Percentiles rank a stretch among this genome's conserved stretches.
phyloP scores from a whole-genome alignment of 2,329 filamentous ascomycete genomes.

The Fusarium udum region DNA sequence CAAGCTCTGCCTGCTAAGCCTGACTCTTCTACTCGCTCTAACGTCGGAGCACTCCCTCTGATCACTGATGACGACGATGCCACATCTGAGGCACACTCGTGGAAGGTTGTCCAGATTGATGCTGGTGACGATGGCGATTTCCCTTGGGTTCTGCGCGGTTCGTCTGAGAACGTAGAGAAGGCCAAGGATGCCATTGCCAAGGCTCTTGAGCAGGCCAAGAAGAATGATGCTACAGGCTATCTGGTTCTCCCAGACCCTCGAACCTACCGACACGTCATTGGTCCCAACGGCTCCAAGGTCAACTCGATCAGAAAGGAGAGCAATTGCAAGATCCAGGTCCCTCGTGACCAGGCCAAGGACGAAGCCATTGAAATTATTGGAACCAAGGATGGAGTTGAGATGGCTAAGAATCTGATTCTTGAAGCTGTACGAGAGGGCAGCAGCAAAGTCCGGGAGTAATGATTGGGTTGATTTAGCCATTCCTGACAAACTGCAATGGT shows the following conservation, averaged over 20 bases:
- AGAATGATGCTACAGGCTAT: slow-evolving; percentile 81
- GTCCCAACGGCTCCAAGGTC: slow-evolving; percentile 87
- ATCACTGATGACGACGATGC: slow-evolving; percentile 86
- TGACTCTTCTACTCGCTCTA: slow-evolving; percentile 62
- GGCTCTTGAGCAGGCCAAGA: slow-evolving; percentile 76
- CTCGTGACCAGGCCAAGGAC: slow-evolving; percentile 75
- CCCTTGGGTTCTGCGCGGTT: slow-evolving; percentile 88
- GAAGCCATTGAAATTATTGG: slow-evolving; percentile 94
- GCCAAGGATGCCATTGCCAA: slow-evolving; percentile 78
- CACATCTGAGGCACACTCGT: slow-evolving; percentile 76
- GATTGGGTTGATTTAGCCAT: slow-evolving; percentile 4
- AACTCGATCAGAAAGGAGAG: slow-evolving; percentile 93
- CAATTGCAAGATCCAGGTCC: slow-evolving; percentile 92
- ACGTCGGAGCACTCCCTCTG: slow-evolving; percentile 77
- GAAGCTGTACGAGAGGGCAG: slow-evolving; percentile 76
- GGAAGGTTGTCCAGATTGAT: slow-evolving; percentile 77
- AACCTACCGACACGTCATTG: slow-evolving; percentile 91
- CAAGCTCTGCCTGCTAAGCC: slow-evolving; percentile 79
- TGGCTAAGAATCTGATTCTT: slow-evolving; percentile 88
- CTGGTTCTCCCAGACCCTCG: slow-evolving; percentile 88
- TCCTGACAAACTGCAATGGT: slow-evolving; percentile 21
- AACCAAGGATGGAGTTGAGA: slow-evolving; percentile 79
- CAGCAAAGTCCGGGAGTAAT: slow-evolving; percentile 48
- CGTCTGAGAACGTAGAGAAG: slow-evolving; percentile 80
- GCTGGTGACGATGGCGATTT: slow-evolving; percentile 76